These are phyloP conservation scores for Ephemerocybe angulata DNA, from an alignment of 768 basidiomycete species.

Conservation along the genomic window DNA sequence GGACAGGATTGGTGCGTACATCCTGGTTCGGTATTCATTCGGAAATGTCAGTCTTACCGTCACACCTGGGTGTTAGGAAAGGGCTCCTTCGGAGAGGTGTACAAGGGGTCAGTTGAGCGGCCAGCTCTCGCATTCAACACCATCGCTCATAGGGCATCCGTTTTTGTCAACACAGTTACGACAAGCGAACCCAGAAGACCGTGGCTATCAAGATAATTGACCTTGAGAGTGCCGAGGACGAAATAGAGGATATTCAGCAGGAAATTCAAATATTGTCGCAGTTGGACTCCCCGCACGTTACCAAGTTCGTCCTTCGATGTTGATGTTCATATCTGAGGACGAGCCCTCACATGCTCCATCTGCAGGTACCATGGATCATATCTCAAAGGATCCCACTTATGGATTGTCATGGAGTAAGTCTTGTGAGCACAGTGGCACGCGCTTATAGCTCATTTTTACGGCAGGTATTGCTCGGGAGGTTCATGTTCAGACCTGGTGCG, in stretches of 20 bases:
- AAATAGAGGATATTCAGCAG: slow-evolving; percentile 99
- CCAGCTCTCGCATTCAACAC: slow-evolving; percentile 9
- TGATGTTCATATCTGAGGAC: not conserved
- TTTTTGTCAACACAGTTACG: slow-evolving; percentile 55
- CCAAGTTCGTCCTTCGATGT: slow-evolving; percentile 60
- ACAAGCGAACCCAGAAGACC: slow-evolving; percentile 92
- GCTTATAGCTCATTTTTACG: slow-evolving; percentile 9
- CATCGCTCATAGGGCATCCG: slow-evolving; percentile 13
- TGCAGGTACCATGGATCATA: slow-evolving; percentile 90
- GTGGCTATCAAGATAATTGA: slow-evolving; percentile 99
- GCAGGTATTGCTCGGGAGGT: slow-evolving; percentile 93
- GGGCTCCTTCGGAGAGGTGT: slow-evolving; percentile 99
- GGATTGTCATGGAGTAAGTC: slow-evolving; percentile 97
- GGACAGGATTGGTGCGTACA: slow-evolving; percentile 81
- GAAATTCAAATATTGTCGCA: slow-evolving; percentile 98
- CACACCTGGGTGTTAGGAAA: slow-evolving; percentile 58
- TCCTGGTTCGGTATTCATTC: slow-evolving; percentile 3
- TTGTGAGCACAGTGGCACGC: not conserved
- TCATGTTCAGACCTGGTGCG: slow-evolving; percentile 92
- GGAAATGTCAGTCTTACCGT: slow-evolving; percentile 7
- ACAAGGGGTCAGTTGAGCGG: slow-evolving; percentile 72
- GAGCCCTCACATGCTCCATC: slow-evolving; percentile 6
- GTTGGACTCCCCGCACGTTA: slow-evolving; percentile 92
- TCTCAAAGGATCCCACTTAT: slow-evolving; percentile 92
- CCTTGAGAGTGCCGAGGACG: slow-evolving; percentile 97